Evolutionary conservation across 331 rosid species (phyloP).

Genomic region (Acacia pycnantha): DNA sequence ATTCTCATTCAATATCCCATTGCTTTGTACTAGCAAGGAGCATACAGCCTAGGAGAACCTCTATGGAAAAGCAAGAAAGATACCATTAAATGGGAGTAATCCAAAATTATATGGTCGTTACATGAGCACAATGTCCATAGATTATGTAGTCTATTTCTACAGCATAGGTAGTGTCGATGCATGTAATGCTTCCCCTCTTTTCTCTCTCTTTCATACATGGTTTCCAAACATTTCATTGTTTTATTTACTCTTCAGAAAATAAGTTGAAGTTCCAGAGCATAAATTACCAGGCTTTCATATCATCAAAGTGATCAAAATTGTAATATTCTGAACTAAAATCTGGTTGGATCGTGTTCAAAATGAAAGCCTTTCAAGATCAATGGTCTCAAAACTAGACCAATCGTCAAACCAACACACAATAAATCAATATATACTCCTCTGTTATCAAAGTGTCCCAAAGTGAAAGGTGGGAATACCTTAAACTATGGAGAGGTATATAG

Average conservation of each 20-base stretch:
- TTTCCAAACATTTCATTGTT: neutral
- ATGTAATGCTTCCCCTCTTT: neutral
- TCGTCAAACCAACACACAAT: neutral
- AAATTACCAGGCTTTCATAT: neutral
- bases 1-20: neutral
- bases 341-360: neutral
- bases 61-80: neutral
- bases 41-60: neutral
- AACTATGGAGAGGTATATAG: neutral
- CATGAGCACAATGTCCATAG: neutral
- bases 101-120: neutral
- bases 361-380: neutral
- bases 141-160: neutral
- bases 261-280: neutral
- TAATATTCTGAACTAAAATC: neutral
- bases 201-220: neutral
- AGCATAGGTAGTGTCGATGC: neutral
- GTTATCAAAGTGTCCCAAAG: neutral
- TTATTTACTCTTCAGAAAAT: neutral
- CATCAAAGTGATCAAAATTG: neutral
- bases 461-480: neutral
- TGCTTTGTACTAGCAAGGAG: neutral
- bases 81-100: neutral
- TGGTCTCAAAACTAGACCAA: neutral
- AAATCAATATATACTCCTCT: neutral